phyloP scores from a whole-genome alignment of 2,329 filamentous ascomycete genomes.

The Curvularia lunata region DNA sequence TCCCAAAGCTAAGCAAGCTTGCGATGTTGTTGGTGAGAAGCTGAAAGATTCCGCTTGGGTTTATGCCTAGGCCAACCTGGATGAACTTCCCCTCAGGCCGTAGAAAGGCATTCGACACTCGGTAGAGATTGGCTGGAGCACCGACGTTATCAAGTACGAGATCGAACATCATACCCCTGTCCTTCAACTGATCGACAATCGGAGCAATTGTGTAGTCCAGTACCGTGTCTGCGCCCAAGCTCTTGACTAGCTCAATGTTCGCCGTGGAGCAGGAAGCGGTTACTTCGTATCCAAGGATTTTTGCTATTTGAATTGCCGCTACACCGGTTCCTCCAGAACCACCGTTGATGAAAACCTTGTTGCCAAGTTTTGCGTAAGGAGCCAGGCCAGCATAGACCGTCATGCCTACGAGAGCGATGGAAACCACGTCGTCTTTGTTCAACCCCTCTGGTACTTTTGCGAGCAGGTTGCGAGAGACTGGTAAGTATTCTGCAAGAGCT shows the following conservation, averaged over 20 bases:
- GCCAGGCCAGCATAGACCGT: conserved; percentile 43
- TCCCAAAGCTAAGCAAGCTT: neutral
- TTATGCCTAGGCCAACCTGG: conserved; percentile 5
- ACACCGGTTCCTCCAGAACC: conserved; percentile 65
- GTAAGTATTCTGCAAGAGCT: conserved; percentile 40
- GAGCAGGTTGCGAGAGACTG: conserved; percentile 12
- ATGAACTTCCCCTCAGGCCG: conserved; percentile 15
- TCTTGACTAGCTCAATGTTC: conserved; percentile 62
- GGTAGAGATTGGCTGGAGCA: conserved; percentile 29
- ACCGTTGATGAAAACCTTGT: conserved; percentile 66
- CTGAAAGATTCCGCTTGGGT: neutral
- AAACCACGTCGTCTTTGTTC: conserved; percentile 34
- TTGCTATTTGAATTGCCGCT: conserved; percentile 66
- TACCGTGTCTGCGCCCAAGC: conserved; percentile 65
- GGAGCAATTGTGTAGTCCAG: conserved; percentile 62
- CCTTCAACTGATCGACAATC: conserved; percentile 54
- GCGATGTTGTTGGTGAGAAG: conserved; percentile 3
- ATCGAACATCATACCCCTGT: conserved; percentile 56
- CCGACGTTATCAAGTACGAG: conserved; percentile 64
- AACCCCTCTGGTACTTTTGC: conserved; percentile 21
- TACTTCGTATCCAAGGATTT: conserved; percentile 62
- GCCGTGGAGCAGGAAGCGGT: conserved; percentile 61
- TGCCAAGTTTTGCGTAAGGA: conserved; percentile 32
- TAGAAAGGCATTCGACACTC: conserved; percentile 10
- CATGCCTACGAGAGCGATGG: conserved; percentile 40